Evolutionary conservation across 331 rosid genomes (phyloP), one percentile per base, ranked within the genome.

Genomic region (Ulmus americana): DNA sequence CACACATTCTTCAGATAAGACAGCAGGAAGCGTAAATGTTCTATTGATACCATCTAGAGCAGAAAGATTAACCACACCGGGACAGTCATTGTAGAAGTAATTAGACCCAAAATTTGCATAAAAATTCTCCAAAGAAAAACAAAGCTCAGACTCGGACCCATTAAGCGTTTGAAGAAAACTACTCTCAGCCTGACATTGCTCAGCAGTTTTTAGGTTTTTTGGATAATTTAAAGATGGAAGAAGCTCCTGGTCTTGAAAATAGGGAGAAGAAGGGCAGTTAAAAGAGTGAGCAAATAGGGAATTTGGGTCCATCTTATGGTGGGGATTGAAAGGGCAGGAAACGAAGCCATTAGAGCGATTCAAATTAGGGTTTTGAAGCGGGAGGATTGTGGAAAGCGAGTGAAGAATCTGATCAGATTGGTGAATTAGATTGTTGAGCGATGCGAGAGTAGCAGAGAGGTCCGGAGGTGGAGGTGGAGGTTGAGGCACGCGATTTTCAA

Each of bases 201-300:
- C 43, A 51, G 76, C 5, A 7, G 76, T 22, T 5, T 69, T 20
- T 45, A 85, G 90, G 63, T 84, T 81, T 60, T 79, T 47, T 15
- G 80, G 77, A 79, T 90, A 90, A 15, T 67, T 62, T 49, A 80
- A 82, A 10, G 76, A 70, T 7, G 60, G 74, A 61, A 74, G 70
- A 54, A 66, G 68, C 59, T 70, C 44, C 14, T 50, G 66, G 63
- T 55, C 15, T 39, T 77, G 77, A 44, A 83, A 78, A 41, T 41
- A 70, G 1, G 86, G 86, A 14, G 90, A 76, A 67, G 88, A 87
- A 22, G 86, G 67, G 70, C 96, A 91, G 12, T 66, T 79, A 43
- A 89, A 90, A 70, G 76, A 79, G 77, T 89, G 95, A 46, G 58
- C 79, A 74, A 89, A 87, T 64, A 85, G 88, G 71, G 81, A 74